Conservation (phyloP, 257 asterid species). For the Oldenlandia corymbosa region DNA sequence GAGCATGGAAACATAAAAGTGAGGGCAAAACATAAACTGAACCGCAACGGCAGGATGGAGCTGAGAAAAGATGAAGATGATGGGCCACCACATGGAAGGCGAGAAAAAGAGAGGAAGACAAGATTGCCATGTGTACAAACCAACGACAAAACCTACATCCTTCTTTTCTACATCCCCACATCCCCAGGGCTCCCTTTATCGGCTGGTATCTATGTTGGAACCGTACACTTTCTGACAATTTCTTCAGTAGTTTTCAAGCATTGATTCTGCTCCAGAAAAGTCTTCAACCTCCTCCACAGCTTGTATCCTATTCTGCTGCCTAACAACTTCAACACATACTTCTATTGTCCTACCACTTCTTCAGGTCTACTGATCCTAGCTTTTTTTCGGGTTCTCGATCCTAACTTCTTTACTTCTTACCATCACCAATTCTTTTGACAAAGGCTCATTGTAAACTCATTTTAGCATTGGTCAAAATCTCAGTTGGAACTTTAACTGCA, state of each 20-base stretch:
- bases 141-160: no score
- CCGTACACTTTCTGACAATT: conserved; percentile 46
- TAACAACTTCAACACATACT: conserved; percentile 75
- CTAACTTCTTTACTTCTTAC: conserved; percentile 47
- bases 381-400: no score
- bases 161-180: no score
- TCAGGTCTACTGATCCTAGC: conserved; percentile 57
- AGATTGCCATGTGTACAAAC: no score
- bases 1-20: no score
- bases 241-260: conserved; percentile 61
- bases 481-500: conserved; percentile 59
- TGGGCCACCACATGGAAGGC: no score
- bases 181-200: no score
- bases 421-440: conserved; percentile 49
- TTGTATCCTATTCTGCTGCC: conserved; percentile 68
- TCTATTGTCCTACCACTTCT: conserved; percentile 26
- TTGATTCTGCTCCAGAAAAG: conserved; percentile 51
- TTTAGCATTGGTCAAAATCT: conserved; percentile 40
- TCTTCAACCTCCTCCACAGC: conserved; percentile 91
- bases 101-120: no score
- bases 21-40: no score
- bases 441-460: conserved; percentile 60
- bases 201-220: no score
- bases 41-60: no score
- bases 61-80: no score